These are phyloP conservation scores for Populus deltoides DNA, from an alignment of 345 rosid genomes.

Conservation along the genomic window DNA sequence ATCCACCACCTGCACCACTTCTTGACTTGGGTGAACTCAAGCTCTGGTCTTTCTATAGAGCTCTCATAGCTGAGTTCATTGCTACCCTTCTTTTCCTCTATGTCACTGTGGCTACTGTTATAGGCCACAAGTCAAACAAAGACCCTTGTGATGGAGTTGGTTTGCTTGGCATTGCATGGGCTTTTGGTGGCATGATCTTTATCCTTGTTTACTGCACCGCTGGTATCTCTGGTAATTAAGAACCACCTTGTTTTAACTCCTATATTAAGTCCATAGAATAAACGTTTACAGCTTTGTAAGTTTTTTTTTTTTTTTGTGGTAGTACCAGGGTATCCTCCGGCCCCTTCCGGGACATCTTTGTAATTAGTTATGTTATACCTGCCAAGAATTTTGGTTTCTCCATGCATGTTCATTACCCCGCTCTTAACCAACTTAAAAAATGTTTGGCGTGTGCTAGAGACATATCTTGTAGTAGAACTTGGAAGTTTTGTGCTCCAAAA, in stretches of 20 bases:
- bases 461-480: background rate
- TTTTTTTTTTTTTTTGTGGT: too few species aligned
- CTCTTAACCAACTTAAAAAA: background rate
- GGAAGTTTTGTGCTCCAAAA: background rate
- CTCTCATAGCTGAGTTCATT: slow-evolving; percentile 88
- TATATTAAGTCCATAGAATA: background rate
- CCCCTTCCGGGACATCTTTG: background rate
- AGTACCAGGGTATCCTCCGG: too few species aligned
- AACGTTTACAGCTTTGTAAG: background rate
- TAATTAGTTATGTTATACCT: background rate
- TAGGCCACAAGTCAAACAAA: slow-evolving; percentile 64
- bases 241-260: background rate
- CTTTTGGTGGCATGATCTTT: slow-evolving; percentile 88
- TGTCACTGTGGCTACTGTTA: slow-evolving; percentile 72
- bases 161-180: slow-evolving; percentile 87
- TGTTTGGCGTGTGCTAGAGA: background rate
- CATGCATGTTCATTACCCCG: too few species aligned
- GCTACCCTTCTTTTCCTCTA: slow-evolving; percentile 95
- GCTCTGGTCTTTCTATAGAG: slow-evolving; percentile 90
- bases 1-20: slow-evolving; percentile 94
- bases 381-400: background rate
- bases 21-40: slow-evolving; percentile 60
- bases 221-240: slow-evolving; percentile 77
- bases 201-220: slow-evolving; percentile 76
- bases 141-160: slow-evolving; percentile 80